Evolutionary conservation across 768 basidiomycete species (phyloP), one percentile per base, ranked within the genome.

Genomic region (Suillus sp.): DNA sequence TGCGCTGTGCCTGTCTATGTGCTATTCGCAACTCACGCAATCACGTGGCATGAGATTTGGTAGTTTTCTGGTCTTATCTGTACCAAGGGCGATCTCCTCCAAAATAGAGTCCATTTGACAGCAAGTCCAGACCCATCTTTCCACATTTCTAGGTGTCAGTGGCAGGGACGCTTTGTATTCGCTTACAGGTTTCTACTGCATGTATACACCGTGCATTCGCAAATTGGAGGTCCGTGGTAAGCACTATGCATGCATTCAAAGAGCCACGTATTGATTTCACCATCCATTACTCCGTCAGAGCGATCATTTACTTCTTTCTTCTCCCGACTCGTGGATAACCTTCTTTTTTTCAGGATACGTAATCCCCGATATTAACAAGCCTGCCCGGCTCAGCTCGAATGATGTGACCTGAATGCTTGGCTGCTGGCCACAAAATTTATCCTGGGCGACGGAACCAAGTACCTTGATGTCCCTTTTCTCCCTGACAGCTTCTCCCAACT

Each of bases 321-420:
- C 20, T n/a, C 51, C 32, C 51, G 5, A n/a, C 11, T 34, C 30
- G n/a, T 53, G 10, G 32, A 11, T n/a, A 53, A 53, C 32, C 10
- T 53, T 53, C 30, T 5, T 18, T n/a, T 53, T 53, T 53, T n/a
- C 34, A 34, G 32, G 30, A 53, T 20, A n/a, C 51, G 51, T 53
- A 53, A 34, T 13, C 32, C 3, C 51, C 20, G 51, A 34, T 53
- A 53, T 35, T n/a, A 32, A 34, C 51, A 13, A 13, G 5, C 30
- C 11, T 11, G 7, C 11, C 30, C 51, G 16, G 32, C 20, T 53
- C 20, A 20, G 10, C n/a, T 13, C 3, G 20, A 34, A 32, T 53
- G 51, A 53, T 53, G 51, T 6, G 32, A 53, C 51, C 32, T 53
- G 51, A 34, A 34, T 34, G 2, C 32, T 32, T 53, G 30, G 2